Evolutionary conservation across 805 yeast genomes (phyloP).

Genomic region (Pichia thaimueangensis): DNA sequence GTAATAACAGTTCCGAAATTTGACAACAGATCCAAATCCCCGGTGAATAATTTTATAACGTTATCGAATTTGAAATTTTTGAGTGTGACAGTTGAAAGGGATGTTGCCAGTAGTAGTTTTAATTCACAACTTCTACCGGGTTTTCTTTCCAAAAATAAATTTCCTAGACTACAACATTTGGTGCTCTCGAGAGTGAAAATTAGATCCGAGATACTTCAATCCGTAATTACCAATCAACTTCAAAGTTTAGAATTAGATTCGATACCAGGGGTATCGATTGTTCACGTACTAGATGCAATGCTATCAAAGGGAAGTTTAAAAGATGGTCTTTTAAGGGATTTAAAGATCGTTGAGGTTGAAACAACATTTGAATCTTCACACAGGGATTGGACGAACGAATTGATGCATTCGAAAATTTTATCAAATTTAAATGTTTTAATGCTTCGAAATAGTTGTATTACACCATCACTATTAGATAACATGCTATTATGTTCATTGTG

Average conservation of each 20-base stretch:
- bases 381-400: slow-evolving; percentile 2
- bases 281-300: background rate
- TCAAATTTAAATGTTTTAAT: slow-evolving; percentile 1
- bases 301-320: background rate
- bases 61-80: background rate
- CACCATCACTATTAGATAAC: background rate
- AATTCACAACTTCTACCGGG: background rate
- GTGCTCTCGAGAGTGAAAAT: background rate
- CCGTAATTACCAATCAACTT: background rate
- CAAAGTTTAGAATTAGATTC: background rate
- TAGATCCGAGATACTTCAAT: background rate
- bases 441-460: slow-evolving; percentile 6
- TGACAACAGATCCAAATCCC: slow-evolving; percentile 1
- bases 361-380: slow-evolving; percentile 2
- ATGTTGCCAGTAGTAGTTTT: background rate
- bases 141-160: background rate
- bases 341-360: background rate
- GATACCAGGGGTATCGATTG: slow-evolving; percentile 1
- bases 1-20: background rate
- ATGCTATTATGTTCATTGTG: background rate
- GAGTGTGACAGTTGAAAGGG: background rate
- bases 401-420: background rate
- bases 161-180: slow-evolving; percentile 3
- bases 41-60: background rate
- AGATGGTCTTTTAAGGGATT: background rate